Base-by-base conservation (phyloP, 1,284 basidiomycete species). In the Gymnopus androsaceus region DNA sequence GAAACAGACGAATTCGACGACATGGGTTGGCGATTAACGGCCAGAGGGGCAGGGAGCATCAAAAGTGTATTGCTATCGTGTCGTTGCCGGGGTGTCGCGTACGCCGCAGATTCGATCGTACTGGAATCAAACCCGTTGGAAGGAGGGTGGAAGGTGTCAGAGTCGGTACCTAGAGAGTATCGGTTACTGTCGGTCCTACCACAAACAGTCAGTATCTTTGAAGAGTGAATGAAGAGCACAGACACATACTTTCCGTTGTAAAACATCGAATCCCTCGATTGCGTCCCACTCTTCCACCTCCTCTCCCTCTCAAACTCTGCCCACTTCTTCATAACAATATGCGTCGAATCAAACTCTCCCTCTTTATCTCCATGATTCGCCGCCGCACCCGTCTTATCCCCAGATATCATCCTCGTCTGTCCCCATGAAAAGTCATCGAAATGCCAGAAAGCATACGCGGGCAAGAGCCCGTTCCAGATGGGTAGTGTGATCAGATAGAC, bases 371-470 rank as follows among this genome's bases (percentile, higher is more conserved):
- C 92, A 65, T 94, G 92, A 56, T 83, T 81, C n/a, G n/a, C n/a
- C n/a, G n/a, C n/a, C 33, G 76, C 82, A 61, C 79, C 85, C 62
- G 23, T 37, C 21, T 81, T 82, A 63, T 91, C 90, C 9, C 93
- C 93, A 52, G 84, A 80, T 59, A 98, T 78, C 74, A 87, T 88
- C 61, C 96, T 83, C 33, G 96, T 98, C 73, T 96, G 91, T 75
- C 97, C 97, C 96, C 96, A 99, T 17, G 92, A 94, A 75, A 99
- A 99, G 78, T 99, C 97, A 69, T 99, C 96, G 72, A 99, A 98
- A 74, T 98, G 95, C 95, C 95, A 98, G 76, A 94, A 99, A 33
- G 95, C 84, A 73, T 98, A 98, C 2, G 92, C 88, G 1, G n/a
- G 95, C 9, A 98, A 82, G 59, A 96, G 80, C 65, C 95, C 94